Percentiles rank a stretch among this genome's conserved stretches.
Evolutionary conservation across 345 rosid genomes (phyloP).

Genomic region (Linum lewisii): DNA sequence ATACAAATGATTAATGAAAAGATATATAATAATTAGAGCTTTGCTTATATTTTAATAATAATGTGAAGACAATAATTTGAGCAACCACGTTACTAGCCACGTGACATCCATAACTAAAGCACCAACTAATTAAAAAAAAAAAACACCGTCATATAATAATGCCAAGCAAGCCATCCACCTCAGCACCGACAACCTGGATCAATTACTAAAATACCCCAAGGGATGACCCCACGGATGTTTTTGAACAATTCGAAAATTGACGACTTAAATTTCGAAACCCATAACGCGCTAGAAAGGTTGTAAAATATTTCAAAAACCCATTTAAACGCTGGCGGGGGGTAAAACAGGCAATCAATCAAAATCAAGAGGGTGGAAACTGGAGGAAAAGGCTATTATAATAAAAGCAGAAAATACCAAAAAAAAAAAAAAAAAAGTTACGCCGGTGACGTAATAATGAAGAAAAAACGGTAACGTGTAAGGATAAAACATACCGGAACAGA

Average conservation of each 20-base stretch:
- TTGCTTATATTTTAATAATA: too few relatives aligned
- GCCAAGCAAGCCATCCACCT: conserved; percentile 6
- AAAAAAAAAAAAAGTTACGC: not conserved
- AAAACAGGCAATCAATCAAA: not conserved
- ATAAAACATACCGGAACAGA: conserved; percentile 70
- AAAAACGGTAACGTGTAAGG: not conserved
- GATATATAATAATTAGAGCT: too few relatives aligned
- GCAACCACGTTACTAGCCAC: conserved; percentile 29
- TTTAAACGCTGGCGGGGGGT: too few relatives aligned
- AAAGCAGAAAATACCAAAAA: conserved; percentile 5
- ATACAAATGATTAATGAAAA: not conserved
- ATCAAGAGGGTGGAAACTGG: too few relatives aligned
- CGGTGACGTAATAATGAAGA: conserved; percentile 14
- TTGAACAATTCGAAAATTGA: not conserved
- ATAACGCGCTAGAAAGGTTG: not conserved
- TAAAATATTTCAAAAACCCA: too few relatives aligned
- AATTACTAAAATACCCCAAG: conserved; percentile 13
- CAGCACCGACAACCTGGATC: conserved; percentile 17
- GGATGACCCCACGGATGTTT: not conserved
- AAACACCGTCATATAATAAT: too few relatives aligned
- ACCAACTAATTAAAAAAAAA: conserved; percentile 7
- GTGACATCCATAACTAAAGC: conserved; percentile 26
- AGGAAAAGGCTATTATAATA: too few relatives aligned
- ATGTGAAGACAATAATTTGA: not conserved
- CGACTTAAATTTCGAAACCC: not conserved